A percentile compares a stretch with the other conserved stretches of the same genome.
phyloP scores from a whole-genome alignment of 148 eudicot species.

The Salicornia ramosissima region DNA sequence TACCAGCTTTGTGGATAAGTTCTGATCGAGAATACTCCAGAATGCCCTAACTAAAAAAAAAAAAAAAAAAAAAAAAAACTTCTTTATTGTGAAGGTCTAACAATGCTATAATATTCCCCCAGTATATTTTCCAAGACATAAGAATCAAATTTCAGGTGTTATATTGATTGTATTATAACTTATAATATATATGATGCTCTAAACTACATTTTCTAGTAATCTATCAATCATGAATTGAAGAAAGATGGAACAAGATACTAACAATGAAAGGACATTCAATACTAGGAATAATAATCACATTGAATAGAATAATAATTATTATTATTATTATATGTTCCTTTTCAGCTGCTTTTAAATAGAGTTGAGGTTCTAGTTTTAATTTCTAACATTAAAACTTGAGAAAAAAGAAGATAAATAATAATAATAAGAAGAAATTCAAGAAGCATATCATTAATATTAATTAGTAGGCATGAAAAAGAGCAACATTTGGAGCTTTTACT shows the following conservation, averaged over 20 bases:
- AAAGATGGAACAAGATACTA: constrained; percentile 12
- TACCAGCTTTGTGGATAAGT: background rate
- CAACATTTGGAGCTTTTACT: constrained; percentile 19
- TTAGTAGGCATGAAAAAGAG: constrained; percentile 3
- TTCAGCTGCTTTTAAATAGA: constrained; percentile 6
- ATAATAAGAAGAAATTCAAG: constrained; percentile 1
- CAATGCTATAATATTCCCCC: background rate
- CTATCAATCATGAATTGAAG: background rate
- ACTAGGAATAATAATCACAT: background rate
- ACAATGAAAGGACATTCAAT: constrained; percentile 1
- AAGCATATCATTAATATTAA: too few relatives aligned
- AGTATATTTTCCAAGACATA: background rate
- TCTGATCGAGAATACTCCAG: constrained; percentile 5
- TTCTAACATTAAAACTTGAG: background rate
- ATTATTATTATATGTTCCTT: background rate
- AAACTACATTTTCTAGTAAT: background rate
- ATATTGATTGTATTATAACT: too few relatives aligned
- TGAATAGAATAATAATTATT: too few relatives aligned
- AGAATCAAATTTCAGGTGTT: too few relatives aligned
- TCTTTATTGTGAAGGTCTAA: background rate
- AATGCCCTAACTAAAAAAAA: background rate
- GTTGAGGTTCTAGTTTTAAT: background rate
- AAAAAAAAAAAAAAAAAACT: background rate
- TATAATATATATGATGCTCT: too few relatives aligned
- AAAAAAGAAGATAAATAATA: background rate